Base-by-base conservation (phyloP, 2,329 filamentous ascomycete species). In the Apiospora sp. region DNA sequence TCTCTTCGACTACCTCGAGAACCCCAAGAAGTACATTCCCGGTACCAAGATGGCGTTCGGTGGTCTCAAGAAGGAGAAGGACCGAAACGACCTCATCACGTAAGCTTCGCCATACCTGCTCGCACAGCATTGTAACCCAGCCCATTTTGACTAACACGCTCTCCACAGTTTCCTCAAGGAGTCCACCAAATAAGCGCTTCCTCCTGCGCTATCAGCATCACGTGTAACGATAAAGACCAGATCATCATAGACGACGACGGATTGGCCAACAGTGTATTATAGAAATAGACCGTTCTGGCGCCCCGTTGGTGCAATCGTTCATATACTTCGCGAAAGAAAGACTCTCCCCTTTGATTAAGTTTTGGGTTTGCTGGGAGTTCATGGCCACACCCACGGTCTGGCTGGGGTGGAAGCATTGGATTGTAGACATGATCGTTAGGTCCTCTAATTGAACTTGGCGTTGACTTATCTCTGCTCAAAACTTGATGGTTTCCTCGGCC, bases 31-130 rank as follows among this genome's bases (percentile, higher is more conserved):
- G 91, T 99, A 95, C 92, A 98, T 99, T 78, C 96, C 96, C 80
- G 96, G 96, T 80, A 99, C 96, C 89, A 99, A 98, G 94, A 99
- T 99, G 96, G 96, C 96, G 81, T 99, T 98, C 84, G 96, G 96
- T 88, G 96, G 96, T 86, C 91, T 99, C 83, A 99, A 99, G 95
- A 99, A 99, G 94, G 91, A 92, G 84, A 98, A 98, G 94, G 96
- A 98, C 89, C 92, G 96, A 86, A 98, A 98, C 86, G 96, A 99
- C 87, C 90, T 99, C 82, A 98, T 99, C 91, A 95, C 94, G 93
- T 96, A 93, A 81, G 93, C 90, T 75, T 46, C 46, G n/a, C 51
- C 22, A 10, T 12, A 5, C 10, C 41, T 13, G 24, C 10, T 6
- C 30, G 34, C n/a, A 13, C 43, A 46, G 19, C 58, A n/a, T 30